Evolutionary conservation across 2,329 filamentous ascomycete species (phyloP).

Genomic region (Hypocrella siamensis): DNA sequence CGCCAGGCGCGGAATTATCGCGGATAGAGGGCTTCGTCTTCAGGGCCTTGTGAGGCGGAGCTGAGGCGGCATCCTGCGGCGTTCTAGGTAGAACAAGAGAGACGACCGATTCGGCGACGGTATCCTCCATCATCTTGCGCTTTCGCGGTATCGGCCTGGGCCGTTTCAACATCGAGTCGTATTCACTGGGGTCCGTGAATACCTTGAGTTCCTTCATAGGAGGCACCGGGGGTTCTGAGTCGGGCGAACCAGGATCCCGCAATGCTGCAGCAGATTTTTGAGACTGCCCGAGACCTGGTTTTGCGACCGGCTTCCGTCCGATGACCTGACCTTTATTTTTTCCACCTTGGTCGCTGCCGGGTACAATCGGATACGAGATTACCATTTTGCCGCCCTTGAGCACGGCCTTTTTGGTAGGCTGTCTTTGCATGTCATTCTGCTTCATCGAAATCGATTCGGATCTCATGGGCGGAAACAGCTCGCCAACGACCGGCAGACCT

Average conservation of each 20-base stretch:
- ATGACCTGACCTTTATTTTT: constrained; percentile 10
- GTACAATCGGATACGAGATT: constrained; percentile 29
- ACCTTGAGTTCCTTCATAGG: neutral
- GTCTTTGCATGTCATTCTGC: constrained; percentile 5
- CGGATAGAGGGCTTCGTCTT: too few species aligned
- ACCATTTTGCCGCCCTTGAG: constrained; percentile 20
- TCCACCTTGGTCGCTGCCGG: neutral
- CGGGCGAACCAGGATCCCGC: too few species aligned
- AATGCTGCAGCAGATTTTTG: neutral
- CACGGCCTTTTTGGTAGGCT: constrained; percentile 11
- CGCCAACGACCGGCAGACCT: constrained; percentile 22
- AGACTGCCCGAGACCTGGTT: neutral
- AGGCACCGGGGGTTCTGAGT: too few species aligned
- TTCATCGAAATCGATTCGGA: constrained; percentile 11
- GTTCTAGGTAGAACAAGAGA: too few species aligned
- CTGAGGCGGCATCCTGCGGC: too few species aligned
- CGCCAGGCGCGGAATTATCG: too few species aligned
- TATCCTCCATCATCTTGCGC: too few species aligned
- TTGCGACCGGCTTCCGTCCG: constrained; percentile 21
- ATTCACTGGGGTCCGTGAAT: too few species aligned
- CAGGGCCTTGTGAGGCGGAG: too few species aligned
- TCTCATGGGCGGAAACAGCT: constrained; percentile 25
- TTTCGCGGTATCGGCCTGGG: too few species aligned
- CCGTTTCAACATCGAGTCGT: too few species aligned
- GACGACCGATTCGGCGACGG: too few species aligned